Evolutionary conservation across 768 basidiomycete genomes (phyloP).

Genomic region (Daedaleopsis nitida): DNA sequence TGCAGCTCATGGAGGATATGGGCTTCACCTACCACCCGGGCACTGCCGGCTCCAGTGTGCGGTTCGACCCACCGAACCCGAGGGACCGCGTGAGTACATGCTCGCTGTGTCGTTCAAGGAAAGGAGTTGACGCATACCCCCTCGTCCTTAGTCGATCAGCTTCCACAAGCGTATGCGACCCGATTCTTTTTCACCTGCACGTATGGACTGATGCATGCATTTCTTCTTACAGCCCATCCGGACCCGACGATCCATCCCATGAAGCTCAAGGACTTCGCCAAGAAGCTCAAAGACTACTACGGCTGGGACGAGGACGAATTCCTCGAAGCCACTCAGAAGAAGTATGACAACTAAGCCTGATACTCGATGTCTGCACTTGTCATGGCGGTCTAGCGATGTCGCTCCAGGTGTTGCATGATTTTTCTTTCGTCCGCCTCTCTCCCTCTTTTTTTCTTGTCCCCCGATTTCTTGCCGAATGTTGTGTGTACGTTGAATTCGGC

Average conservation of each 20-base stretch:
- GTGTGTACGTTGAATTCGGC: too few relatives aligned
- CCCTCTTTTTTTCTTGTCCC: too few relatives aligned
- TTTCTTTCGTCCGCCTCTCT: too few relatives aligned
- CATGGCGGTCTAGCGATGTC: not conserved
- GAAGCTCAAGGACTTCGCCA: slow-evolving; percentile 54
- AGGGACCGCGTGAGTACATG: slow-evolving; percentile 44
- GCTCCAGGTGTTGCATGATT: too few relatives aligned
- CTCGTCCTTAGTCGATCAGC: slow-evolving; percentile 55
- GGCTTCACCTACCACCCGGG: slow-evolving; percentile 74
- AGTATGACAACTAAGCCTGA: not conserved
- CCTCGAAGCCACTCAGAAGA: slow-evolving; percentile 18
- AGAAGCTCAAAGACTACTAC: slow-evolving; percentile 61
- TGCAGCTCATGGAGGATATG: slow-evolving; percentile 75
- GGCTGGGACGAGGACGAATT: slow-evolving; percentile 62
- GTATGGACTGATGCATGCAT: not conserved
- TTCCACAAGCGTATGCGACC: slow-evolving; percentile 68
- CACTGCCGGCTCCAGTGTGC: slow-evolving; percentile 81
- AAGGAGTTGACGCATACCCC: not conserved
- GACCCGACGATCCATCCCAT: slow-evolving; percentile 60
- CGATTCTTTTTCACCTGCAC: not conserved
- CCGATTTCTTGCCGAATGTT: too few relatives aligned
- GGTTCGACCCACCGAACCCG: slow-evolving; percentile 73
- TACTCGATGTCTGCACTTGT: too few relatives aligned
- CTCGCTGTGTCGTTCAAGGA: not conserved
- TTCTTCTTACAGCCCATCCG: slow-evolving; percentile 59